phyloP scores from a whole-genome alignment of 371 early-diverging fungal species.

The Apophysomyces ossiformis region DNA sequence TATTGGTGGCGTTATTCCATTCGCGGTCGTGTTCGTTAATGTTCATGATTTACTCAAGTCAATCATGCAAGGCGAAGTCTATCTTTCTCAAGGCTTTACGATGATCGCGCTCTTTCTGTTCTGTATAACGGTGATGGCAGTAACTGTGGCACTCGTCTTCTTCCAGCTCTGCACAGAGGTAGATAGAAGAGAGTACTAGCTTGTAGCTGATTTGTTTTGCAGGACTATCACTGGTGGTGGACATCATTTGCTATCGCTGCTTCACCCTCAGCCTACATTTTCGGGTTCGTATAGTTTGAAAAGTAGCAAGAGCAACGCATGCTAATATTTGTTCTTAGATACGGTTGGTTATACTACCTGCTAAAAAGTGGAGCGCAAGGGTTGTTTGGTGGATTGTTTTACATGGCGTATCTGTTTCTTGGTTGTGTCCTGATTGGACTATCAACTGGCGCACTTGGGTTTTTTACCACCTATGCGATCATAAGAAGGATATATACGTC shows the following conservation, averaged over 20 bases:
- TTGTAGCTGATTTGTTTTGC: conserved; percentile 1
- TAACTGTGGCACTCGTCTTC: conserved; percentile 41
- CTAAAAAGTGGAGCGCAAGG: conserved; percentile 29
- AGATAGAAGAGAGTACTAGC: not conserved
- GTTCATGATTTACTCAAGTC: conserved; percentile 43
- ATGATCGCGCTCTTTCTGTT: conserved; percentile 21
- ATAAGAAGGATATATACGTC: conserved; percentile 48
- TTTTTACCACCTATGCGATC: conserved; percentile 38
- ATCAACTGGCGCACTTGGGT: conserved; percentile 47
- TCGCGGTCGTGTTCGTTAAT: conserved; percentile 46
- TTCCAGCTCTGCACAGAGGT: conserved; percentile 51
- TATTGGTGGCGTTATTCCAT: conserved; percentile 47
- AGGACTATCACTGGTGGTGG: conserved; percentile 61
- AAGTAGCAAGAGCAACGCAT: not conserved
- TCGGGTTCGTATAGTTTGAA: conserved; percentile 25
- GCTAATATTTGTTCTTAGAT: conserved; percentile 22
- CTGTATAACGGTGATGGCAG: conserved; percentile 27
- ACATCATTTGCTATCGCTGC: conserved; percentile 43
- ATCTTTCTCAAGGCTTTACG: conserved; percentile 25
- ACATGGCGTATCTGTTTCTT: conserved; percentile 33
- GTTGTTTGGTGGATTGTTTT: conserved; percentile 34
- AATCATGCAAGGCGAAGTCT: conserved; percentile 35
- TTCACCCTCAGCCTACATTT: conserved; percentile 39
- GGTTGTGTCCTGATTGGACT: conserved; percentile 38
- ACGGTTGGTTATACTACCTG: conserved; percentile 40